Evolutionary conservation across 2,329 filamentous ascomycete genomes (phyloP).

Genomic region (Coniochaeta hoffmannii): DNA sequence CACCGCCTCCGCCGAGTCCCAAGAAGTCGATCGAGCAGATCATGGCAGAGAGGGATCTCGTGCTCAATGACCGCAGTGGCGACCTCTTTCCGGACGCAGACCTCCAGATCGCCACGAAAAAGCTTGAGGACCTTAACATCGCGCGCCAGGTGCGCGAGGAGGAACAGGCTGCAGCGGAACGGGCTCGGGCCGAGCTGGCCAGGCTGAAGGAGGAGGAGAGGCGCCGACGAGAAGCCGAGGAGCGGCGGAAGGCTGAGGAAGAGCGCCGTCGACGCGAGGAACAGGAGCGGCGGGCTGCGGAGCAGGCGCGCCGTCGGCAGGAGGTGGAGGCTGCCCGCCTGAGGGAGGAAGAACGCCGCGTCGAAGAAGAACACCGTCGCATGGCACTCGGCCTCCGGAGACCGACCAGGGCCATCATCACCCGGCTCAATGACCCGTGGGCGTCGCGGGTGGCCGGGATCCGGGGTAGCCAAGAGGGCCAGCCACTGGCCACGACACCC

Average conservation of each 20-base stretch:
- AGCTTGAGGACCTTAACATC: slow-evolving; percentile 12
- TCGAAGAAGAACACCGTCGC: slow-evolving; percentile 11
- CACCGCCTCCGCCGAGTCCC: not conserved
- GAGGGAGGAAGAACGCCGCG: slow-evolving; percentile 13
- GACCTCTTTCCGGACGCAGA: not conserved
- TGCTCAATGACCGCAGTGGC: not conserved
- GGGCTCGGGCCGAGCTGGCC: slow-evolving; percentile 2
- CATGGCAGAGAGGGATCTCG: not conserved
- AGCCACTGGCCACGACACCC: slow-evolving; percentile 34
- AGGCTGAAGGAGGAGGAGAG: not conserved
- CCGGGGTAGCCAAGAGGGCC: slow-evolving; percentile 8
- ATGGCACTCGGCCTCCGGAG: slow-evolving; percentile 15
- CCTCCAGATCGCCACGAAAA: slow-evolving; percentile 8
- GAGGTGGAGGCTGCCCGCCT: slow-evolving; percentile 13
- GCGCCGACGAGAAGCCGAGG: slow-evolving; percentile 5
- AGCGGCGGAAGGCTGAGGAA: slow-evolving; percentile 16
- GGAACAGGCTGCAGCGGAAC: not conserved
- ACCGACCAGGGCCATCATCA: slow-evolving; percentile 17
- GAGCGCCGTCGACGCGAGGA: slow-evolving; percentile 11
- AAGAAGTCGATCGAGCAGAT: not conserved
- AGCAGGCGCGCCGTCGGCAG: slow-evolving; percentile 14
- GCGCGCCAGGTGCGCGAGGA: slow-evolving; percentile 9
- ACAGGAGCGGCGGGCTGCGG: slow-evolving; percentile 12
- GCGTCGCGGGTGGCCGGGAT: slow-evolving; percentile 23
- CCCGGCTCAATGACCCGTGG: slow-evolving; percentile 26